These are phyloP conservation scores for Larix sibirica DNA, from an alignment of 83 land plant genomes.

Conservation along the genomic window DNA sequence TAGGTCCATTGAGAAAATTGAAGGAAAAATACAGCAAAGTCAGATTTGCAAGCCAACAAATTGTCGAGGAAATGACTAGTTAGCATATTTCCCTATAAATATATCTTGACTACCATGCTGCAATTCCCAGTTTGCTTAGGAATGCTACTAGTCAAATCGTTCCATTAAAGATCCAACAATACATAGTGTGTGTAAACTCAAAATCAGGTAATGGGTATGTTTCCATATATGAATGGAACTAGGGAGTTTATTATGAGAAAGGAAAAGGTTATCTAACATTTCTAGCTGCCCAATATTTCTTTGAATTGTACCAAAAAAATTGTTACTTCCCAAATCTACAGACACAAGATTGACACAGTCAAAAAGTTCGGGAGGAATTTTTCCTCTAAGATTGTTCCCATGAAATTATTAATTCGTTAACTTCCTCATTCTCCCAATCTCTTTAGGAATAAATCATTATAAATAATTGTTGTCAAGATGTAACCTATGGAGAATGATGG, in stretches of 20 bases:
- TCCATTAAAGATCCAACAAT: conserved; percentile 67
- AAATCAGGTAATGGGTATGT: conserved; percentile 43
- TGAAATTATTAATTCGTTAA: conserved; percentile 51
- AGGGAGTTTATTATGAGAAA: conserved; percentile 58
- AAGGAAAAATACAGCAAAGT: conserved; percentile 39
- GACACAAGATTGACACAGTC: conserved; percentile 26
- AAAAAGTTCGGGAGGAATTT: conserved; percentile 53
- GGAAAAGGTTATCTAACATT: conserved; percentile 40
- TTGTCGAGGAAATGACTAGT: conserved; percentile 46
- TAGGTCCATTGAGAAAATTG: conserved; percentile 43
- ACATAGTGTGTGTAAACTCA: conserved; percentile 65
- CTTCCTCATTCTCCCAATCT: not conserved
- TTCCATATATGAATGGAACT: conserved; percentile 63
- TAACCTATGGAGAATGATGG: conserved; percentile 32
- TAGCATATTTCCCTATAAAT: conserved; percentile 47
- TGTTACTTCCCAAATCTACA: conserved; percentile 49
- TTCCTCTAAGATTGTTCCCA: conserved; percentile 46
- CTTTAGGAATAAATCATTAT: conserved; percentile 55
- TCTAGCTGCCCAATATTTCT: conserved; percentile 33
- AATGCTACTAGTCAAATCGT: conserved; percentile 53
- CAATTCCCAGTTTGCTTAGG: conserved; percentile 48
- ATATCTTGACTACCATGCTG: conserved; percentile 36
- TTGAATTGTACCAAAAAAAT: conserved; percentile 55
- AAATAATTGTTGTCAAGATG: conserved; percentile 43
- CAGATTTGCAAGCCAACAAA: conserved; percentile 45